Percentiles rank a stretch among this genome's conserved stretches.
phyloP scores from a whole-genome alignment of 2,329 filamentous ascomycete species.

The Davidsoniella virescens region DNA sequence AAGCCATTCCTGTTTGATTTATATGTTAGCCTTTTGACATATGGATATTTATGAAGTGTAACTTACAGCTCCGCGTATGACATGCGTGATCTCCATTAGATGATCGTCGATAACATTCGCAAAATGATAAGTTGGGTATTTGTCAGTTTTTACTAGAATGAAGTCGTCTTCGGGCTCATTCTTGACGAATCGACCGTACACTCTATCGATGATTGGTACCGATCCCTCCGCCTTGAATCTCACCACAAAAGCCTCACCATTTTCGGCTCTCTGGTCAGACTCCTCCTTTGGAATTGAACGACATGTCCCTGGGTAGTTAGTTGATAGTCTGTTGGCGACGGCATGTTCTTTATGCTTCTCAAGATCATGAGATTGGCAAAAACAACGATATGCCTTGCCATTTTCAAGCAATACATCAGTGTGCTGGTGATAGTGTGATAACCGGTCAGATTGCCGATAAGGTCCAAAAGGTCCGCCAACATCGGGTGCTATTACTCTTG shows the following conservation, averaged over 20 bases:
- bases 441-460: slow-evolving; percentile 59
- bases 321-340: slow-evolving; percentile 32
- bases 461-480: slow-evolving; percentile 69
- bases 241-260: slow-evolving; percentile 58
- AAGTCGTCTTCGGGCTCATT: slow-evolving; percentile 55
- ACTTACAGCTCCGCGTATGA: slow-evolving; percentile 67
- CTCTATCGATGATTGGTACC: slow-evolving; percentile 39
- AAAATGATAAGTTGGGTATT: slow-evolving; percentile 88
- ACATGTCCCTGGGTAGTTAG: slow-evolving; percentile 49
- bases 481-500: slow-evolving; percentile 44
- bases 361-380: slow-evolving; percentile 62
- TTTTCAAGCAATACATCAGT: slow-evolving; percentile 50
- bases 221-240: slow-evolving; percentile 46
- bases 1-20: slow-evolving; percentile 62
- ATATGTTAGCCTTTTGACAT: slow-evolving; percentile 1
- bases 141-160: slow-evolving; percentile 80
- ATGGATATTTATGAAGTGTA: not conserved
- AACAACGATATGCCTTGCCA: slow-evolving; percentile 79
- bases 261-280: slow-evolving; percentile 51
- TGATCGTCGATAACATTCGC: slow-evolving; percentile 96
- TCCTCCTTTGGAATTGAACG: slow-evolving; percentile 47
- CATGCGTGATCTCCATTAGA: slow-evolving; percentile 87
- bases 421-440: slow-evolving; percentile 54
- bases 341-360: slow-evolving; percentile 47
- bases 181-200: slow-evolving; percentile 55